Conservation (phyloP, 345 rosid genomes). For the Gossypium rotundifolium region DNA sequence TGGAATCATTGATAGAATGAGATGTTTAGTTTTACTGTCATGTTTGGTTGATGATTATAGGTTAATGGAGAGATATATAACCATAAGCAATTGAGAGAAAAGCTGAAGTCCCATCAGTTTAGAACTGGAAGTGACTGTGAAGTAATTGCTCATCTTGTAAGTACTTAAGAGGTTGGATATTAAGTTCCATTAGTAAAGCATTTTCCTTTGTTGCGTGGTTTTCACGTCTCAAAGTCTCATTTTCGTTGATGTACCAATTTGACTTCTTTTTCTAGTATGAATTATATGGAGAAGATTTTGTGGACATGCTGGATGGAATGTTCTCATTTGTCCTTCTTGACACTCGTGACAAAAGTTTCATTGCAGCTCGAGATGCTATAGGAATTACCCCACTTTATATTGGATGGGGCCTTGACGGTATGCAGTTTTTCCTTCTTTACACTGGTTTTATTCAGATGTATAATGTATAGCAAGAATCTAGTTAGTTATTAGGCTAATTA, state of each 20-base stretch:
- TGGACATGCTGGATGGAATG: slow-evolving; percentile 77
- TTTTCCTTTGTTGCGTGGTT: neutral
- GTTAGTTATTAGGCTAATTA: neutral
- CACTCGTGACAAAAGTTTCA: slow-evolving; percentile 64
- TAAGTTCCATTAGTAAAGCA: neutral
- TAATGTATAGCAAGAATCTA: neutral
- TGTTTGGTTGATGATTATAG: slow-evolving; percentile 29
- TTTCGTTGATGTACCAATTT: neutral
- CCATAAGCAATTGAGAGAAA: slow-evolving; percentile 56
- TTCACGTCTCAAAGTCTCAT: neutral
- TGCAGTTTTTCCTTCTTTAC: slow-evolving; percentile 17
- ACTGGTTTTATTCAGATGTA: neutral
- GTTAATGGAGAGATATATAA: slow-evolving; percentile 89
- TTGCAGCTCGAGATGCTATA: slow-evolving; percentile 75
- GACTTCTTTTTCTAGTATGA: slow-evolving; percentile 46
- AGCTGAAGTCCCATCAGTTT: slow-evolving; percentile 52
- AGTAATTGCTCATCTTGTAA: slow-evolving; percentile 85
- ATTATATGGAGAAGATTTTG: slow-evolving; percentile 70
- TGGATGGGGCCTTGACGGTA: slow-evolving; percentile 91
- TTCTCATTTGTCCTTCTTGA: slow-evolving; percentile 82
- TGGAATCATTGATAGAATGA: neutral
- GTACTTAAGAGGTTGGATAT: slow-evolving; percentile 20
- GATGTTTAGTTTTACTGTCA: neutral
- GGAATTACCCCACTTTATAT: slow-evolving; percentile 76
- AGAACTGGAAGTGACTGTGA: slow-evolving; percentile 88